Evolutionary conservation across 2,329 filamentous ascomycete species (phyloP), one percentile per base, ranked within the genome.

Genomic region (Pseudogymnoascus sp.): DNA sequence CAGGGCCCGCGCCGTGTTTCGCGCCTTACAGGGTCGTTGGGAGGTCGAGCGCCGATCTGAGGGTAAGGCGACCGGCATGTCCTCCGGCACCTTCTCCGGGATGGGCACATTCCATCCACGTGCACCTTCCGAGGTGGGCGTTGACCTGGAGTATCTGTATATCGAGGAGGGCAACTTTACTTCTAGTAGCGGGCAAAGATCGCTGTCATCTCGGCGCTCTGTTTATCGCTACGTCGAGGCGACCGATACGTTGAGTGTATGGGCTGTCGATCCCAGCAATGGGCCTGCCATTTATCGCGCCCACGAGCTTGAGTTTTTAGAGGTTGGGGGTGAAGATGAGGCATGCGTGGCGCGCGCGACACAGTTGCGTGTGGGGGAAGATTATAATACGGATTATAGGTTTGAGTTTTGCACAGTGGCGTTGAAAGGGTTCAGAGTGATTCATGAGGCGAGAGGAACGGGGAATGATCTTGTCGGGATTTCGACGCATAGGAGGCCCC

Each of bases 21-120:
- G 87, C 63, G 86, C 83, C 7, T 76, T 93, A 1, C 82, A 90
- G 35, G 89, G 89, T 4, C 76, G 77, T 2, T 93, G 89, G 89
- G 79, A 73, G 2, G 77, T 90, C 1, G 79, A 81, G 60, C 79
- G 85, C 1, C 77, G 78, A 7, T 75, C 89, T 2, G 72, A 72
- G 10, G 84, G 82, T 66, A 75, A 73, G 26, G 73, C 83, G 1
- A 75, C 81, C 0, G 79, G 79, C 0, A 83, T 86, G 60, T 86
- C 86, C 0, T 85, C 79, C 63, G 87, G 87, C 0, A 80, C 78
- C 26, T 87, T 90, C 63, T 78, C 75, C 10, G 89, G 89, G 11
- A 85, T 77, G 0, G 85, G 86, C 1, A 76, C 76, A 5, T 92
- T 93, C 63, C 75, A 84, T 6, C 80, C 88, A 0, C 80, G 88